A percentile compares a stretch with the other conserved stretches of the same genome.
These are phyloP conservation scores for Cystobasidiaceae sp. DNA, from an alignment of 1,284 basidiomycete species.

Conservation along the genomic window DNA sequence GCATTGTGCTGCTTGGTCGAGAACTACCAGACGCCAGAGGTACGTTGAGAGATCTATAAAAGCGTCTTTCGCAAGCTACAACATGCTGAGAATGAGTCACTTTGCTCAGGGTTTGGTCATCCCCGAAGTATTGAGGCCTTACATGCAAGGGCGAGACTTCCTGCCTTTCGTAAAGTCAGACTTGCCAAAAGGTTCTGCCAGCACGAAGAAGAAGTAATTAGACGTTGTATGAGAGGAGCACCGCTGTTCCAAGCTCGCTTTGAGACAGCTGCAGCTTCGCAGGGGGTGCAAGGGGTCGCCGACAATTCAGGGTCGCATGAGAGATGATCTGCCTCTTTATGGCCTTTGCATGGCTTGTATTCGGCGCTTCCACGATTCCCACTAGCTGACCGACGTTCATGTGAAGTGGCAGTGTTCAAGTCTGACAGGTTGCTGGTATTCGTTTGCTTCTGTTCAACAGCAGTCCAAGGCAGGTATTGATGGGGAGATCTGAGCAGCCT, in stretches of 20 bases:
- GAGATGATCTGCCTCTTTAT: too few relatives aligned
- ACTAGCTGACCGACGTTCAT: too few relatives aligned
- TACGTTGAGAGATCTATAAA: constrained; percentile 49
- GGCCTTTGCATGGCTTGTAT: too few relatives aligned
- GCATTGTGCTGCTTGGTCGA: constrained; percentile 97
- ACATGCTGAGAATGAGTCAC: neutral
- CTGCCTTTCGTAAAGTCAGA: constrained; percentile 73
- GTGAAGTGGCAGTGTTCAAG: too few relatives aligned
- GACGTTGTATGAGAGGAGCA: too few relatives aligned
- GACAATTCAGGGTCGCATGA: too few relatives aligned
- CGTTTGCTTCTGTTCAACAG: too few relatives aligned
- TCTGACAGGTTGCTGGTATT: too few relatives aligned
- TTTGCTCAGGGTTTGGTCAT: constrained; percentile 72
- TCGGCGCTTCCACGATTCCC: too few relatives aligned
- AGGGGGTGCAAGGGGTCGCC: too few relatives aligned
- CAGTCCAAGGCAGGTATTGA: neutral
- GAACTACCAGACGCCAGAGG: constrained; percentile 94
- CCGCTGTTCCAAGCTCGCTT: too few relatives aligned
- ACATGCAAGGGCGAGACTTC: constrained; percentile 94
- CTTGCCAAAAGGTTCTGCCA: constrained; percentile 61
- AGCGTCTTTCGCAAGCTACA: neutral
- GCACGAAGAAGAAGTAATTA: constrained; percentile 63
- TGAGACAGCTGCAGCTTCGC: too few relatives aligned
- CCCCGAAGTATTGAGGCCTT: constrained; percentile 81
- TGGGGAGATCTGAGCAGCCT: neutral